These are phyloP conservation scores for Cercospora sesami DNA, from an alignment of 2,329 filamentous ascomycete genomes.

Conservation along the genomic window DNA sequence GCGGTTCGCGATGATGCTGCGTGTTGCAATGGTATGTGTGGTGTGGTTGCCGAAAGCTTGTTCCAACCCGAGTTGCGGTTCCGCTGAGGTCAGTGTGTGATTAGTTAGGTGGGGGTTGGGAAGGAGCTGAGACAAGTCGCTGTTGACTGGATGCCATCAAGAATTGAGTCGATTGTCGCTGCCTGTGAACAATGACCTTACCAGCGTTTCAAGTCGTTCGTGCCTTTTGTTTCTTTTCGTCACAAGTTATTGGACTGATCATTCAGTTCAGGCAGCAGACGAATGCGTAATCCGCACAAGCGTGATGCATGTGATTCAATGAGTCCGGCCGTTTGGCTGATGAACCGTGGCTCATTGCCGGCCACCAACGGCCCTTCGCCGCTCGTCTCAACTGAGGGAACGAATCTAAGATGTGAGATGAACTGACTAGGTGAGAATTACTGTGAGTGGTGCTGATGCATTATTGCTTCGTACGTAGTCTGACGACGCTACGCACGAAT, in stretches of 20 bases:
- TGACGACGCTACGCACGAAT: constrained; percentile 10
- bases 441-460: background rate
- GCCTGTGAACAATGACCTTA: background rate
- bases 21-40: background rate
- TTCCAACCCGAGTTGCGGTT: background rate
- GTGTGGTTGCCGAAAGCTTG: background rate
- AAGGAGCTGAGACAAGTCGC: background rate
- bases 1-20: background rate
- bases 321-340: background rate
- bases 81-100: background rate
- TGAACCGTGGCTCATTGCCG: background rate
- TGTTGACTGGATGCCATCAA: background rate
- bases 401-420: background rate
- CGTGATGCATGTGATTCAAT: constrained; percentile 1
- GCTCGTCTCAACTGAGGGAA: background rate
- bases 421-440: background rate
- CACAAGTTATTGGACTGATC: background rate
- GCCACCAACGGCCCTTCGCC: background rate
- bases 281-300: background rate
- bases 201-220: background rate
- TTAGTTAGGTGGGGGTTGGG: background rate
- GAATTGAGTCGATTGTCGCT: background rate
- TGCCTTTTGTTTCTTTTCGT: background rate
- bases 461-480: background rate
- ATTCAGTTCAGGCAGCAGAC: background rate